These are phyloP conservation scores for Scutellaria minor DNA, from an alignment of 257 asterid genomes.

Conservation along the genomic window DNA sequence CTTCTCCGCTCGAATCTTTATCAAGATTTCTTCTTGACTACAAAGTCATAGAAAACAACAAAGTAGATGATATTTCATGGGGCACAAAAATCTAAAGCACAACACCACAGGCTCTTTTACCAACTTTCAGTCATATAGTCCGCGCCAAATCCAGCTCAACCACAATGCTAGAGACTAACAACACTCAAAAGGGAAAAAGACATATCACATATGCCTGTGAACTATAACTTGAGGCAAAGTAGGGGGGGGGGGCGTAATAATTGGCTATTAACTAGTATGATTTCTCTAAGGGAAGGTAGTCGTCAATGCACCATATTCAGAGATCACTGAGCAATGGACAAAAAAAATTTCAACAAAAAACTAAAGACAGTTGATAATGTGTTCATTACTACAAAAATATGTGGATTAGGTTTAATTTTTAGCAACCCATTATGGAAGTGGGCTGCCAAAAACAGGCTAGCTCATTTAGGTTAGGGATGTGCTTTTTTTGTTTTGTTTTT, in stretches of 20 bases:
- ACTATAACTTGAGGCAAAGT: conserved; percentile 16
- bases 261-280: no score
- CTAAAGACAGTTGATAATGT: no score
- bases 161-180: conserved; percentile 14
- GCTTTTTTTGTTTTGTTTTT: no score
- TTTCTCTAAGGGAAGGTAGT: no score
- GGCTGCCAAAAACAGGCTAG: background rate
- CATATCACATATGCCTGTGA: background rate
- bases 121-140: conserved; percentile 16
- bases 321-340: background rate
- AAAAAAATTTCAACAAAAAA: background rate
- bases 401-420: no score
- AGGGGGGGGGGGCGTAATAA: no score
- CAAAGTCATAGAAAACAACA: conserved; percentile 28
- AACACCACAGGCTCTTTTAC: background rate
- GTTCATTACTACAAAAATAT: no score
- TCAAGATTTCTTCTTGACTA: conserved; percentile 80
- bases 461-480: background rate
- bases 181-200: background rate
- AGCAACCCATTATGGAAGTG: background rate
- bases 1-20: conserved; percentile 43
- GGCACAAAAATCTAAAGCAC: conserved; percentile 1
- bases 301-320: background rate
- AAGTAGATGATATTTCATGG: conserved; percentile 20
- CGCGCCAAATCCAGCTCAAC: conserved; percentile 19